A percentile compares a stretch with the other conserved stretches of the same genome.
These are phyloP conservation scores for Mucor racemosus DNA, from an alignment of 371 early-diverging fungal genomes.

Conservation along the genomic window DNA sequence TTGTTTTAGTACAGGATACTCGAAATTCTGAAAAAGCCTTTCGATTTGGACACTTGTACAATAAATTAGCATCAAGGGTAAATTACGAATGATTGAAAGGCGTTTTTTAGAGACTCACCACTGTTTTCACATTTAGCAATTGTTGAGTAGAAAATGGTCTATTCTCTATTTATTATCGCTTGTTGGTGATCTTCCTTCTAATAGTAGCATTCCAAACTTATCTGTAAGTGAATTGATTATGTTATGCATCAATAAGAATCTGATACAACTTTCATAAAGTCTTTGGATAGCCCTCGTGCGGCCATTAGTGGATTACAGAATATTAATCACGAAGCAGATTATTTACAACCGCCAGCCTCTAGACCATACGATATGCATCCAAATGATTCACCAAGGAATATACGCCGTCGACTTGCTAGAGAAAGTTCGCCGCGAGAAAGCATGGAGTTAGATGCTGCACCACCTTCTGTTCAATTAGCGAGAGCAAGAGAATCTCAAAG, in stretches of 20 bases:
- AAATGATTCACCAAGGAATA: constrained; percentile 35
- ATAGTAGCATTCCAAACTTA: not conserved
- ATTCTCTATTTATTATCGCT: constrained; percentile 71
- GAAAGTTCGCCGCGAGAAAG: constrained; percentile 11
- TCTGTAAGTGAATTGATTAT: constrained; percentile 19
- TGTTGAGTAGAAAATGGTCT: constrained; percentile 70
- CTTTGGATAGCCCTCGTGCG: constrained; percentile 17
- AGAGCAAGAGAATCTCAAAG: constrained; percentile 32
- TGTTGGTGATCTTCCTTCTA: constrained; percentile 41
- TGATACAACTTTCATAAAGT: constrained; percentile 5
- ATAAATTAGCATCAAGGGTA: constrained; percentile 65
- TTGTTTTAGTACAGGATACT: constrained; percentile 58
- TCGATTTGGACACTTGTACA: constrained; percentile 68
- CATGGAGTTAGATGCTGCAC: constrained; percentile 19
- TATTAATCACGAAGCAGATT: constrained; percentile 17
- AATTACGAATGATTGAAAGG: not conserved
- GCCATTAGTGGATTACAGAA: constrained; percentile 27
- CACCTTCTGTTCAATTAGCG: constrained; percentile 42
- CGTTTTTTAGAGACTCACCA: not conserved
- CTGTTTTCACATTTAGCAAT: constrained; percentile 34
- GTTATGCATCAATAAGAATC: constrained; percentile 6
- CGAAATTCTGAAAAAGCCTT: constrained; percentile 58
- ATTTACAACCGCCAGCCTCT: constrained; percentile 34
- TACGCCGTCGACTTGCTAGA: constrained; percentile 37
- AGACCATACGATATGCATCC: constrained; percentile 30